Evolutionary conservation across 2,329 filamentous ascomycete genomes (phyloP), one percentile per base, ranked within the genome.

Genomic region (Acarospora socialis): DNA sequence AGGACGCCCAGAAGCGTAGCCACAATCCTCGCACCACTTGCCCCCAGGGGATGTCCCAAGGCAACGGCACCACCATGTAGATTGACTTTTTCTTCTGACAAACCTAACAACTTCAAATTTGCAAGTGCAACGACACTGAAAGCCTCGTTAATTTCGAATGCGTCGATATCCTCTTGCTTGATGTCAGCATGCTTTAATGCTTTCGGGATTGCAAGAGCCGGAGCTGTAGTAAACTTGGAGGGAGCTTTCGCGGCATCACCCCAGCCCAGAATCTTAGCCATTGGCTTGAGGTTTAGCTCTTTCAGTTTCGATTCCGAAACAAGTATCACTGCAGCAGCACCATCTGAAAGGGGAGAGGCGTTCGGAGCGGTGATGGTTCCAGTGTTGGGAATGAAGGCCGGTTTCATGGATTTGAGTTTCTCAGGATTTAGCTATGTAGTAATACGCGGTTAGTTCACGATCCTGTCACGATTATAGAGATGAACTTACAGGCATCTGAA

Each of bases 111-210:
- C 72, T 98, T 93, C 63, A 93, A 75, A 67, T 98, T 98, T 45
- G 90, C 86, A 32, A 98, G 70, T 22, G 90, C 83, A 42, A 98
- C 90, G 30, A 93, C 90, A 41, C 81, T 90, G 68, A 98, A 98
- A 24, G 90, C 90, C 68, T 98, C 90, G 67, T 98, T 98, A 68
- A 98, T 94, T 68, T 98, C 90, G 58, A 90, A 98, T 47, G 75
- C 90, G 51, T 95, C 87, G 36, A 98, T 69, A 37, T 81, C 68
- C 42, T 77, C 73, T 46, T 76, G 69, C 35, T 73, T 70, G 40
- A 98, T 63, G 41, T 81, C 81, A 39, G 90, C 90, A 61, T 98
- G 87, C 69, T 87, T 84, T 52, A 98, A 73, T 36, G 90, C 90
- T 69, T 95, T 98, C 55, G 90, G 90, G 48, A 98, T 92, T 44